Evolutionary conservation across 495 filamentous ascomycete species (phyloP).

Genomic region (Lasiosphaeris hirsuta): DNA sequence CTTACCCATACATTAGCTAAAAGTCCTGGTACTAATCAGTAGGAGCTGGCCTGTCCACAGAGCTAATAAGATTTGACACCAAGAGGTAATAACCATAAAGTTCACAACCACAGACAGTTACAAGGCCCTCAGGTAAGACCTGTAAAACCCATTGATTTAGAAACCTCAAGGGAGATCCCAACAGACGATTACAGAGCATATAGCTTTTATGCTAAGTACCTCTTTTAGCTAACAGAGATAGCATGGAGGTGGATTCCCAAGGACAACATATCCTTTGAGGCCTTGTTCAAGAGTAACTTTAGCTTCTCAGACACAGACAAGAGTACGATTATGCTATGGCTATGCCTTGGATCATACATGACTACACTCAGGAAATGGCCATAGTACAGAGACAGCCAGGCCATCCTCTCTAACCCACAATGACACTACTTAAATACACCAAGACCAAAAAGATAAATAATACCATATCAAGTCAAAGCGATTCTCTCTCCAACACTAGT

Average conservation of each 20-base stretch:
- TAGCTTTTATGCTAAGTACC: conserved; percentile 3
- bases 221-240: conserved; percentile 1
- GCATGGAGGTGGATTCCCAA: conserved; percentile 5
- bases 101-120: not conserved
- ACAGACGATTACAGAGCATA: not conserved
- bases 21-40: conserved; percentile 2
- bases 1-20: not conserved
- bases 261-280: conserved; percentile 1
- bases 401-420: conserved; percentile 2
- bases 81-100: not conserved
- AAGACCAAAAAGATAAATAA: not conserved
- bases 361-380: conserved; percentile 6
- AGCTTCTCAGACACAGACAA: conserved; percentile 5
- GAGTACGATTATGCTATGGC: conserved; percentile 3
- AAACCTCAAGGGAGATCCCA: not conserved
- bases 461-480: not conserved
- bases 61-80: not conserved
- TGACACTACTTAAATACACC: not conserved
- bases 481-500: conserved; percentile 2
- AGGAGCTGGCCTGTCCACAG: conserved; percentile 1
- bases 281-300: not conserved
- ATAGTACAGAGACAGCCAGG: not conserved
- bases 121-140: not conserved
- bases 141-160: not conserved
- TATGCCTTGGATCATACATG: conserved; percentile 6